Evolutionary conservation across 208 protist genomes (phyloP).

Genomic region (Trichomonas gallinae): DNA sequence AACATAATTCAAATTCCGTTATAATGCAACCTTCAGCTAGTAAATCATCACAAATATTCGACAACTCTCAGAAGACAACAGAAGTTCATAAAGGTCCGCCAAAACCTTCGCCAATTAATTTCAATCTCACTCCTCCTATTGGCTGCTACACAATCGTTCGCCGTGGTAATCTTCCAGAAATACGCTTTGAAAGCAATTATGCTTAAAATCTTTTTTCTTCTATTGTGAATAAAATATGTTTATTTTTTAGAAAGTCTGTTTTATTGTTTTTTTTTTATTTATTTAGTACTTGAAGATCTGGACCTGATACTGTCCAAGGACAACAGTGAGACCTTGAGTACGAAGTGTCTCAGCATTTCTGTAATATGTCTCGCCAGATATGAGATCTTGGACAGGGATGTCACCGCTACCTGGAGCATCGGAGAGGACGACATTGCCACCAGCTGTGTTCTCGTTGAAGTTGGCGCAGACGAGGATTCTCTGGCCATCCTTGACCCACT

Average conservation of each 20-base stretch:
- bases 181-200: not conserved
- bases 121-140: not conserved
- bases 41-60: not conserved
- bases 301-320: not conserved
- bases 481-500: not conserved
- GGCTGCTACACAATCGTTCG: not conserved
- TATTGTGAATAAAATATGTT: no score
- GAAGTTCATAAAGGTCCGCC: not conserved
- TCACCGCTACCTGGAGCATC: not conserved
- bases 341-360: not conserved
- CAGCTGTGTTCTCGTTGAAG: not conserved
- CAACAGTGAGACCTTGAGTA: not conserved
- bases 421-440: not conserved
- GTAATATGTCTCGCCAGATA: not conserved
- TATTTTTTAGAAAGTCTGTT: no score
- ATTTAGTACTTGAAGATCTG: constrained; percentile 14
- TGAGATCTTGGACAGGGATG: not conserved
- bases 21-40: not conserved
- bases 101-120: not conserved
- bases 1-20: not conserved
- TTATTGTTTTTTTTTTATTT: no score
- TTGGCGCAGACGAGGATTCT: not conserved
- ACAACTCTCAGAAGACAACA: not conserved
- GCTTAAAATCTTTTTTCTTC: no score
- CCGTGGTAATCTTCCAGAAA: not conserved